Conservation (phyloP, 2,329 filamentous ascomycete species). For the Rugonectria rugulosa region DNA sequence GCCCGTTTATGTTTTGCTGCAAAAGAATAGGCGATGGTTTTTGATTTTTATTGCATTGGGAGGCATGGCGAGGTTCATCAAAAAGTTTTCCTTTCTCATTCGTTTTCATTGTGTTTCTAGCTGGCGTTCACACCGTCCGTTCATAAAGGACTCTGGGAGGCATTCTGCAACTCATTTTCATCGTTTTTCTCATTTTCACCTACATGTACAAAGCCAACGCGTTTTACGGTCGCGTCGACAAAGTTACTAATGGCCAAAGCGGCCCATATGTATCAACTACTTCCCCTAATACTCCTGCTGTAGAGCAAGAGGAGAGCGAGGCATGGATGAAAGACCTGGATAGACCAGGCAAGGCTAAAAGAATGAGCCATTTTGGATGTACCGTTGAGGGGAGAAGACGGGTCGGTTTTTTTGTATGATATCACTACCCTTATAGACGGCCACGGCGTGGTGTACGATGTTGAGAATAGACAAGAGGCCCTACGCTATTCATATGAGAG, state of each 20-base stretch:
- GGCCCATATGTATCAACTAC: slow-evolving; percentile 34
- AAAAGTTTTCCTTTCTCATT: slow-evolving; percentile 35
- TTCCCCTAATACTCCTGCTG: slow-evolving; percentile 37
- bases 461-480: slow-evolving; percentile 26
- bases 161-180: slow-evolving; percentile 28
- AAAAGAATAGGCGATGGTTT: too few relatives aligned
- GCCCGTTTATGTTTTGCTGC: slow-evolving; percentile 1
- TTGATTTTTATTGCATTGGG: slow-evolving; percentile 38
- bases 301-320: slow-evolving; percentile 32
- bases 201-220: slow-evolving; percentile 27
- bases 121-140: slow-evolving; percentile 36
- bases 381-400: slow-evolving; percentile 15
- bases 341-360: slow-evolving; percentile 22
- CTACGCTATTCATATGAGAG: slow-evolving; percentile 15
- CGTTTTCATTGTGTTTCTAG: slow-evolving; percentile 21
- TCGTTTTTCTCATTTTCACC: slow-evolving; percentile 26
- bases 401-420: slow-evolving; percentile 22
- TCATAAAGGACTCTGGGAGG: slow-evolving; percentile 25
- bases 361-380: slow-evolving; percentile 20
- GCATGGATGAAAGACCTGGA: slow-evolving; percentile 18
- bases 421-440: slow-evolving; percentile 20
- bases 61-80: slow-evolving; percentile 44
- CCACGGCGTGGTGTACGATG: slow-evolving; percentile 21
- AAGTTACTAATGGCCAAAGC: slow-evolving; percentile 28
- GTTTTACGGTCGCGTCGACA: slow-evolving; percentile 32